These are phyloP conservation scores for Hibiscus mutabilis DNA, from an alignment of 345 rosid species.

Conservation along the genomic window DNA sequence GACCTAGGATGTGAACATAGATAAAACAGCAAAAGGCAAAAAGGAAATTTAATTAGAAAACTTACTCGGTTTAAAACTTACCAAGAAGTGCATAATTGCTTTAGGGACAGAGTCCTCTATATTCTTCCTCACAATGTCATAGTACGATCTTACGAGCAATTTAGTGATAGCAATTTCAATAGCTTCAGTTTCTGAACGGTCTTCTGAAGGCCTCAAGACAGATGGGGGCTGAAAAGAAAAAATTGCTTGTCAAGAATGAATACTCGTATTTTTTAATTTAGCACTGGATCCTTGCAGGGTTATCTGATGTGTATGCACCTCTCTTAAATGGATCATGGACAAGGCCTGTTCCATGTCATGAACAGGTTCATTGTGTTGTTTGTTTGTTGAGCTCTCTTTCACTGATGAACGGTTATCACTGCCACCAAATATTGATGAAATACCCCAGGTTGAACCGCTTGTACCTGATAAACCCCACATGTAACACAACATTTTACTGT, in stretches of 20 bases:
- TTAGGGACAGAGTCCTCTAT: constrained; percentile 83
- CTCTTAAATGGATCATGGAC: constrained; percentile 80
- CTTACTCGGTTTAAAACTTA: constrained; percentile 17
- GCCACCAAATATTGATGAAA: constrained; percentile 85
- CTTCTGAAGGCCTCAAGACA: constrained; percentile 73
- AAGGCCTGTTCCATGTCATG: constrained; percentile 43
- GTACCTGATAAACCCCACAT: constrained; percentile 26
- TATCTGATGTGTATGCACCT: constrained; percentile 37
- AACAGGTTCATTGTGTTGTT: constrained; percentile 47
- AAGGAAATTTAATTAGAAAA: constrained; percentile 1
- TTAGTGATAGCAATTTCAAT: constrained; percentile 74
- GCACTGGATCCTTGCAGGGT: constrained; percentile 4
- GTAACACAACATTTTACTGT: background rate
- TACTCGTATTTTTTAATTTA: background rate
- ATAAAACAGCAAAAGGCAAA: background rate
- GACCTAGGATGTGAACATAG: background rate
- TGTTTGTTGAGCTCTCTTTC: constrained; percentile 50
- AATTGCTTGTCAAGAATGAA: constrained; percentile 14
- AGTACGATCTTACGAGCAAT: constrained; percentile 79
- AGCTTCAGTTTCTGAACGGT: constrained; percentile 78
- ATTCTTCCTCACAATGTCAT: constrained; percentile 91
- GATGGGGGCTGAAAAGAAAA: constrained; percentile 71
- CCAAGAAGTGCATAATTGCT: constrained; percentile 99
- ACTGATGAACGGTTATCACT: constrained; percentile 47
- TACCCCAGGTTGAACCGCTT: constrained; percentile 75